Evolutionary conservation across 805 yeast species (phyloP).

Genomic region (Saccharomycopsis amapae): DNA sequence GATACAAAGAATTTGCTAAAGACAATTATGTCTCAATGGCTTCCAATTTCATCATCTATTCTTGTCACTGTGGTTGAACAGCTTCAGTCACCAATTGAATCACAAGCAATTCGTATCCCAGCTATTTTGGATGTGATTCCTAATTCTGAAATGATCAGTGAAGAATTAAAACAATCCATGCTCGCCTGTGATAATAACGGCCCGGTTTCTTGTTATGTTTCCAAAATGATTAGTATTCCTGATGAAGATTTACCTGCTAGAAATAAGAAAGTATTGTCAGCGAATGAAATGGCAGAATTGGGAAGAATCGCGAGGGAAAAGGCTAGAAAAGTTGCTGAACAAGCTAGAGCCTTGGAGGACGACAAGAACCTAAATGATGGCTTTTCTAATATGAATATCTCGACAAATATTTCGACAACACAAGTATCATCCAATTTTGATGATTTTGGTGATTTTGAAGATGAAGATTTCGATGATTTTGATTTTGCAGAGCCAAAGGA

Average conservation of each 20-base stretch:
- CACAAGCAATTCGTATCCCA: slow-evolving; percentile 69
- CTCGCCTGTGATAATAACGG: slow-evolving; percentile 58
- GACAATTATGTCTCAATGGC: slow-evolving; percentile 83
- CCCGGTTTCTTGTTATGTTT: slow-evolving; percentile 69
- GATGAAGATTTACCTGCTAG: slow-evolving; percentile 68
- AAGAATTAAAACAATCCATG: slow-evolving; percentile 38
- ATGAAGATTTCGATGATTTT: slow-evolving; percentile 37
- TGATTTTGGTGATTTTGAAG: slow-evolving; percentile 33
- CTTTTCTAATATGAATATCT: background rate
- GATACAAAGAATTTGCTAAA: slow-evolving; percentile 60
- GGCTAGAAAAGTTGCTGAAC: slow-evolving; percentile 49
- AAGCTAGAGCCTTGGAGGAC: slow-evolving; percentile 29
- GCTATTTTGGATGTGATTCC: slow-evolving; percentile 57
- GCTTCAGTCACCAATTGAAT: slow-evolving; percentile 72
- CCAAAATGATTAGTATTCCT: slow-evolving; percentile 84
- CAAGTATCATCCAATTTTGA: slow-evolving; percentile 31
- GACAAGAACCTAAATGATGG: slow-evolving; percentile 25
- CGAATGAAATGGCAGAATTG: slow-evolving; percentile 55
- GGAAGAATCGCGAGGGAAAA: slow-evolving; percentile 56
- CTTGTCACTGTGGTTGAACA: slow-evolving; percentile 77
- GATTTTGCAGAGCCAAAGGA: slow-evolving; percentile 31
- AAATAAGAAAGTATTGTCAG: slow-evolving; percentile 26
- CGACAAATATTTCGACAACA: slow-evolving; percentile 7
- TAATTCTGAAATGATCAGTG: slow-evolving; percentile 41
- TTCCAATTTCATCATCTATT: slow-evolving; percentile 84